Percentiles rank a stretch among this genome's conserved stretches.
phyloP scores from a whole-genome alignment of 305 asterid genomes.

The Fraxinus sp. region DNA sequence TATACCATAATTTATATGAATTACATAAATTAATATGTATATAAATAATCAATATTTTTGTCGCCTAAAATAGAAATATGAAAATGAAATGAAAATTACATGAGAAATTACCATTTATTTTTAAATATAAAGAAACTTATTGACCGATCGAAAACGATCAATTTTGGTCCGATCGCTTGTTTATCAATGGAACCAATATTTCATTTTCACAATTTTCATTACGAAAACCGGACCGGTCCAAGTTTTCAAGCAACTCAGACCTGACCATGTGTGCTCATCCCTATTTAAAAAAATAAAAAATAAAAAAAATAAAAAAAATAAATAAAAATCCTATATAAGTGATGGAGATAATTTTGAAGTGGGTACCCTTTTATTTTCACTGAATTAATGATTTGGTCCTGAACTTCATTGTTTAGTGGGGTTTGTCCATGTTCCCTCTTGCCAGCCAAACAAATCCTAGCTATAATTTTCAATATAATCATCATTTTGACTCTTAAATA shows the following conservation, averaged over 20 bases:
- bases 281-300: neutral
- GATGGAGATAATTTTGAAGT: neutral
- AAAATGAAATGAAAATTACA: neutral
- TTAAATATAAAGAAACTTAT: too few relatives aligned
- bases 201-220: neutral
- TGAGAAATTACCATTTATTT: too few relatives aligned
- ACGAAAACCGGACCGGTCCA: neutral
- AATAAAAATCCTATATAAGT: neutral
- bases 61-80: neutral
- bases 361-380: neutral
- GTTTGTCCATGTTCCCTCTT: neutral
- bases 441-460: conserved; percentile 18
- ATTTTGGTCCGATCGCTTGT: too few relatives aligned
- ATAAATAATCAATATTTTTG: neutral
- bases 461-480: neutral
- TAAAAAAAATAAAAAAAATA: neutral
- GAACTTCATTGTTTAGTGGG: conserved; percentile 21
- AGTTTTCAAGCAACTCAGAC: neutral
- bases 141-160: neutral
- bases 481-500: neutral
- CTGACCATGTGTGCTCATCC: neutral
- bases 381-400: conserved; percentile 19
- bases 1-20: neutral
- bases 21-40: neutral
- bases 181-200: neutral